Evolutionary conservation across 2,329 filamentous ascomycete genomes (phyloP).

Genomic region (Pyrenophora graminea): DNA sequence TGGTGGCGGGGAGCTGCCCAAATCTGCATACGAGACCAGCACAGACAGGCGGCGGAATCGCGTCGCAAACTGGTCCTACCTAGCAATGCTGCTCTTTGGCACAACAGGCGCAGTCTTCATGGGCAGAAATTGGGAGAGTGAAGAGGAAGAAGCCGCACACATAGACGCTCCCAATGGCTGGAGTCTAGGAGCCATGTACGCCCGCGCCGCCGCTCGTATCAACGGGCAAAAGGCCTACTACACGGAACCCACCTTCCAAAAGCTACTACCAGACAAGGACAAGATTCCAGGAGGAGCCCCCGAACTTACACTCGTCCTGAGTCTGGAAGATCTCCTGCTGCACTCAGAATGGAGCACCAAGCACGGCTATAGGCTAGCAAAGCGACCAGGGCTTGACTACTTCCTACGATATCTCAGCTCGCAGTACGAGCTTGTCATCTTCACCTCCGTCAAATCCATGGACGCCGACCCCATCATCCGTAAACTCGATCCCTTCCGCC

Average conservation of each 20-base stretch:
- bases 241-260: slow-evolving; percentile 92
- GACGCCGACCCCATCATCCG: slow-evolving; percentile 85
- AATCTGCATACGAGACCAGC: slow-evolving; percentile 86
- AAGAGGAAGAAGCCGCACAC: slow-evolving; percentile 72
- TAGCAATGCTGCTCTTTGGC: slow-evolving; percentile 60
- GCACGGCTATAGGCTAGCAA: slow-evolving; percentile 93
- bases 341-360: slow-evolving; percentile 95
- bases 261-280: slow-evolving; percentile 82
- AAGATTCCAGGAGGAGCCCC: slow-evolving; percentile 62
- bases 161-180: slow-evolving; percentile 78
- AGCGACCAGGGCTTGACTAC: slow-evolving; percentile 94
- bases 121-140: slow-evolving; percentile 81
- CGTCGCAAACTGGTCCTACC: slow-evolving; percentile 76
- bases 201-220: slow-evolving; percentile 75
- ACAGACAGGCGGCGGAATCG: slow-evolving; percentile 79
- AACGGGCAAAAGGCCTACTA: slow-evolving; percentile 84
- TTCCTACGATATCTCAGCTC: slow-evolving; percentile 95
- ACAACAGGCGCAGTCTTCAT: slow-evolving; percentile 71
- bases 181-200: slow-evolving; percentile 75
- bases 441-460: slow-evolving; percentile 83
- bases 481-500: slow-evolving; percentile 92
- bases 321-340: slow-evolving; percentile 89
- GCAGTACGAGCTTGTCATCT: slow-evolving; percentile 97
- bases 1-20: slow-evolving; percentile 69
- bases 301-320: slow-evolving; percentile 90